These are phyloP conservation scores for Crassisporium funariophilum DNA, from an alignment of 768 basidiomycete genomes.

Conservation along the genomic window DNA sequence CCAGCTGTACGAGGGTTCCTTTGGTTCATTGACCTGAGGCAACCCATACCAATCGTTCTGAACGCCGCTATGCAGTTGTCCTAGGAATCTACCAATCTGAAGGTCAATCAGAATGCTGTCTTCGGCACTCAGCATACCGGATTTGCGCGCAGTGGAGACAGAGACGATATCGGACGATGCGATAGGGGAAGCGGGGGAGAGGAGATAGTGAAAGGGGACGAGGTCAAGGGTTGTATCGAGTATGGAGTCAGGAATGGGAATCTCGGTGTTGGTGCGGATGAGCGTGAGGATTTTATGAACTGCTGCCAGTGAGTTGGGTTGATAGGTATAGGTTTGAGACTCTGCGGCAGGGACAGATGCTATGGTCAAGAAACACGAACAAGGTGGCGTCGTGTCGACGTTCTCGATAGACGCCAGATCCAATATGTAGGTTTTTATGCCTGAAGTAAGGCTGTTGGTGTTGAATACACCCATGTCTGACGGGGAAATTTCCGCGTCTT, in stretches of 20 bases:
- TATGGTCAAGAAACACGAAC: conserved; percentile 18
- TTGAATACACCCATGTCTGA: background rate
- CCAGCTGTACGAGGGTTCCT: conserved; percentile 62
- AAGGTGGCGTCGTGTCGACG: background rate
- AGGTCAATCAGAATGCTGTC: conserved; percentile 55
- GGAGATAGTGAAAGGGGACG: conserved; percentile 53
- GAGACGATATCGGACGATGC: conserved; percentile 38
- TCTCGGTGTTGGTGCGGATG: conserved; percentile 45
- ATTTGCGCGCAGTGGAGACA: conserved; percentile 39
- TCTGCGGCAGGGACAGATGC: conserved; percentile 1
- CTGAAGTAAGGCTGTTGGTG: conserved; percentile 19
- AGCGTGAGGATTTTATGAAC: conserved; percentile 41
- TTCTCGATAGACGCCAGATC: conserved; percentile 15
- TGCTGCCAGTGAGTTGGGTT: conserved; percentile 38
- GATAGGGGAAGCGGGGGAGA: conserved; percentile 45
- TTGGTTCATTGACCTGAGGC: conserved; percentile 36
- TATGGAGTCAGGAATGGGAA: conserved; percentile 51
- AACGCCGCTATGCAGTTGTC: conserved; percentile 62
- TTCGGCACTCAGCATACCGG: conserved; percentile 35
- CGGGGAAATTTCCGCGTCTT: background rate
- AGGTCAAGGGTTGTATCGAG: conserved; percentile 49
- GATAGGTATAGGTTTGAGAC: conserved; percentile 20
- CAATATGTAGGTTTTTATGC: conserved; percentile 23
- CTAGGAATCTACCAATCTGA: conserved; percentile 61
- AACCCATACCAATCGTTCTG: conserved; percentile 79